Evolutionary conservation across 2,329 filamentous ascomycete genomes (phyloP).

Genomic region (Cytospora piceae): DNA sequence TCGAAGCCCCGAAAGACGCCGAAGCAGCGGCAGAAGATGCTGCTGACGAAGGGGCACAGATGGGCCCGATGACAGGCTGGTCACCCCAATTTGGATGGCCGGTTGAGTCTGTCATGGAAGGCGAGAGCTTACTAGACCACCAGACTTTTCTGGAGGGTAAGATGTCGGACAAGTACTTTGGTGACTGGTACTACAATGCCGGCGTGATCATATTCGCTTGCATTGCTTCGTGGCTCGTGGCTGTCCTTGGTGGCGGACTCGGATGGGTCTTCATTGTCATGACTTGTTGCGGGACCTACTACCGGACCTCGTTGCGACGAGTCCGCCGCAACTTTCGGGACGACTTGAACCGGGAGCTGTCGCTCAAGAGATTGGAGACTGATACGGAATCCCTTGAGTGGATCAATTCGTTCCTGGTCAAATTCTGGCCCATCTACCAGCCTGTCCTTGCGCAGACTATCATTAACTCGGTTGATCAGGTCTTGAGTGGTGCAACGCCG

Average conservation of each 20-base stretch:
- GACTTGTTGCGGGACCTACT: constrained; percentile 91
- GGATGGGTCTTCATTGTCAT: constrained; percentile 94
- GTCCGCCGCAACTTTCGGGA: constrained; percentile 96
- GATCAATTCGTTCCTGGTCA: constrained; percentile 98
- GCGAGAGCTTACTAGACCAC: constrained; percentile 79
- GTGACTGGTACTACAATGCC: constrained; percentile 98
- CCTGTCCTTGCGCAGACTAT: constrained; percentile 91
- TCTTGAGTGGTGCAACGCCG: constrained; percentile 88
- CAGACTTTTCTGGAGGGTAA: constrained; percentile 83
- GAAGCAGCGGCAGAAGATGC: constrained; percentile 54
- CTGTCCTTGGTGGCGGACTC: constrained; percentile 85
- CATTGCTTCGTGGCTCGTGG: constrained; percentile 86
- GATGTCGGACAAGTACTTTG: constrained; percentile 87
- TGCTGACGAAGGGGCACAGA: constrained; percentile 58
- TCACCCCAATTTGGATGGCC: constrained; percentile 81
- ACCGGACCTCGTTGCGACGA: constrained; percentile 90
- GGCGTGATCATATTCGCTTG: constrained; percentile 94
- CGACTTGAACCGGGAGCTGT: constrained; percentile 82
- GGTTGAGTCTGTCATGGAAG: constrained; percentile 57
- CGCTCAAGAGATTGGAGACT: constrained; percentile 83
- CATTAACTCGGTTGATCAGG: constrained; percentile 92
- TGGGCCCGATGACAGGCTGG: constrained; percentile 75
- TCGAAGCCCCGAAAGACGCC: constrained; percentile 57
- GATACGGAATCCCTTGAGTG: constrained; percentile 94
- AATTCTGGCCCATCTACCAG: constrained; percentile 99